Conservation (phyloP, 176 grass and related monocot species). For the Dendrocalamus sinicus region DNA sequence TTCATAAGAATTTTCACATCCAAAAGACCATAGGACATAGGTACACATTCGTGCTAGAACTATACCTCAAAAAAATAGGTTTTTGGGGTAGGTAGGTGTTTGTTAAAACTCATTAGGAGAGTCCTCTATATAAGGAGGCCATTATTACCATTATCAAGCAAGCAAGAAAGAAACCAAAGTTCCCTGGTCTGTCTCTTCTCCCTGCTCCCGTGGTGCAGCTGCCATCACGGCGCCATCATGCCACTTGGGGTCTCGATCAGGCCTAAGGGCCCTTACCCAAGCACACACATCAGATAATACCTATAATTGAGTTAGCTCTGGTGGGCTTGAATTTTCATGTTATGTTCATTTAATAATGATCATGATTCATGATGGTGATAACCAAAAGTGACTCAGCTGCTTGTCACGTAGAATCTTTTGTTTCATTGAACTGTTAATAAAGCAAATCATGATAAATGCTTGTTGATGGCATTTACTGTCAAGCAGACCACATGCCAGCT, state of each 20-base stretch:
- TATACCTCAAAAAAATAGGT: not conserved
- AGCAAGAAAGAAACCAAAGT: not conserved
- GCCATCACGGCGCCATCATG: too few relatives aligned
- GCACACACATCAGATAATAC: not conserved
- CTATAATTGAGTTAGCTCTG: not conserved
- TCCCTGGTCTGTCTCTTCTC: not conserved
- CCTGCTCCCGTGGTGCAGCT: too few relatives aligned
- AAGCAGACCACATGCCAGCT: not conserved
- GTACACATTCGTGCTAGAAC: not conserved
- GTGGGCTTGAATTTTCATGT: not conserved
- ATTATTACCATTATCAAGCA: not conserved
- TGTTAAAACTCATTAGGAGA: not conserved
- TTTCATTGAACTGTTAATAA: not conserved
- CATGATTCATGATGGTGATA: not conserved
- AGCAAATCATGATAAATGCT: not conserved
- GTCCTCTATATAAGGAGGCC: not conserved
- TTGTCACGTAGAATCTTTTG: not conserved
- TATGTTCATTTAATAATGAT: not conserved
- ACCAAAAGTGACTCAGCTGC: not conserved
- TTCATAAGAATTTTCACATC: not conserved
- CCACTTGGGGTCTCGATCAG: too few relatives aligned
- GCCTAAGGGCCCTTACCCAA: not conserved
- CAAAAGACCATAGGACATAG: not conserved
- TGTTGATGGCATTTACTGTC: too few relatives aligned
- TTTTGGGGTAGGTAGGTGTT: not conserved